These are phyloP conservation scores for Rugosomyces carneus DNA, from an alignment of 1,284 basidiomycete species.

Conservation along the genomic window DNA sequence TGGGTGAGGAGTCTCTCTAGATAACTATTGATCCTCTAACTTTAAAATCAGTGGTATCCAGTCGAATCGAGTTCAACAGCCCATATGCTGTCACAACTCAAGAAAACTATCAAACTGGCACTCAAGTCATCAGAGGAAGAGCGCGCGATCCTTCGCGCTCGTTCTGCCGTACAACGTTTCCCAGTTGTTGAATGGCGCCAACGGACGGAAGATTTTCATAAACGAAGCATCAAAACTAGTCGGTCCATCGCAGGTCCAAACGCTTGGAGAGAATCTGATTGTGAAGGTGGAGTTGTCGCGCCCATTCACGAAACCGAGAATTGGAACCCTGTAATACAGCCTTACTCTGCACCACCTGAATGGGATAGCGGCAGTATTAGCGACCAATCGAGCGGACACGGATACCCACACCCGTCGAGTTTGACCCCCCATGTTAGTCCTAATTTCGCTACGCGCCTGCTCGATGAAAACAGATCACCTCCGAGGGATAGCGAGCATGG, in stretches of 20 bases:
- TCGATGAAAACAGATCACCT: constrained; percentile 28
- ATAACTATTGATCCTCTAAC: constrained; percentile 12
- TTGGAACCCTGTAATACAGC: constrained; percentile 38
- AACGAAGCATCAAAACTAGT: constrained; percentile 71
- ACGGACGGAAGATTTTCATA: constrained; percentile 90
- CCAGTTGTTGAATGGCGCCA: constrained; percentile 96
- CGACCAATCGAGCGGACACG: constrained; percentile 21
- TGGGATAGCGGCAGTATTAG: constrained; percentile 39
- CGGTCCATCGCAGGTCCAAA: constrained; percentile 62
- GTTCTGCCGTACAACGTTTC: constrained; percentile 91
- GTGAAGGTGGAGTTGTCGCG: constrained; percentile 44
- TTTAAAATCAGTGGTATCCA: constrained; percentile 75
- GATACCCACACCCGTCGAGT: constrained; percentile 39
- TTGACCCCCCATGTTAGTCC: constrained; percentile 37
- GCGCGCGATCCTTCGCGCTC: constrained; percentile 83
- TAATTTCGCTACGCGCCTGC: constrained; percentile 2
- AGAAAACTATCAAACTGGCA: constrained; percentile 90
- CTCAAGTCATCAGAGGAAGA: constrained; percentile 87
- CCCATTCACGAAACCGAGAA: constrained; percentile 40
- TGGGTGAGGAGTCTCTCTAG: constrained; percentile 57
- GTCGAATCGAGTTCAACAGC: constrained; percentile 87
- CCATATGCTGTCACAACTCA: constrained; percentile 92
- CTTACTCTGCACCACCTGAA: constrained; percentile 37
- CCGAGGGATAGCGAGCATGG: constrained; percentile 57
- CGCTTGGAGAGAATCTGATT: constrained; percentile 75